Conservation (phyloP, 2,329 filamentous ascomycete genomes). For the Verticillium alfalfae region DNA sequence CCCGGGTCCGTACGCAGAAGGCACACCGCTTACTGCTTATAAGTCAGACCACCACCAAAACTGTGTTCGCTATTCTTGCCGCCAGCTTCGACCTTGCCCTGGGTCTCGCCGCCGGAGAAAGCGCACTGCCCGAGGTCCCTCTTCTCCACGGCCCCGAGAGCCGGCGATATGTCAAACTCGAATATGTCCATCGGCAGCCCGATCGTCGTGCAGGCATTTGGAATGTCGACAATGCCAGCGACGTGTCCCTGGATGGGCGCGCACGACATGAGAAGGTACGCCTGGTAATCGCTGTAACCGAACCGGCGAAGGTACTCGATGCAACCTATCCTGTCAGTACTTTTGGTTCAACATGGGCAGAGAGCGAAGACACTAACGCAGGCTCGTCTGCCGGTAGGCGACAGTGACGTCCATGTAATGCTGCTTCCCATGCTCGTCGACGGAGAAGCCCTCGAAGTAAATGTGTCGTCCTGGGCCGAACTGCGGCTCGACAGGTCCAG, state of each 20-base stretch:
- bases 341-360: background rate
- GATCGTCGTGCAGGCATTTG: constrained; percentile 85
- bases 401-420: constrained; percentile 84
- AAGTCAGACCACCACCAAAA: constrained; percentile 46
- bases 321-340: constrained; percentile 36
- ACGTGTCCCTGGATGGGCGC: constrained; percentile 85
- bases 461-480: constrained; percentile 78
- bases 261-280: constrained; percentile 79
- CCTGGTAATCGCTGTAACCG: constrained; percentile 68
- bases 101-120: constrained; percentile 43
- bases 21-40: constrained; percentile 23
- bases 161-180: constrained; percentile 80
- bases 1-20: background rate
- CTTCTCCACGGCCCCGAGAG: constrained; percentile 38
- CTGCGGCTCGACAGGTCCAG: constrained; percentile 81
- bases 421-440: constrained; percentile 84
- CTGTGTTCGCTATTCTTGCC: constrained; percentile 41
- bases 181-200: constrained; percentile 92
- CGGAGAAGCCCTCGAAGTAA: constrained; percentile 86
- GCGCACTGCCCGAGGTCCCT: constrained; percentile 49
- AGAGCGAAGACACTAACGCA: constrained; percentile 35
- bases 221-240: constrained; percentile 85
- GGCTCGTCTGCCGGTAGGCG: constrained; percentile 76
- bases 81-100: constrained; percentile 36
- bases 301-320: constrained; percentile 77